Percentiles rank a stretch among this genome's conserved stretches.
These are phyloP conservation scores for Crepidotus sp. DNA, from an alignment of 1,284 basidiomycete species.

Conservation along the genomic window DNA sequence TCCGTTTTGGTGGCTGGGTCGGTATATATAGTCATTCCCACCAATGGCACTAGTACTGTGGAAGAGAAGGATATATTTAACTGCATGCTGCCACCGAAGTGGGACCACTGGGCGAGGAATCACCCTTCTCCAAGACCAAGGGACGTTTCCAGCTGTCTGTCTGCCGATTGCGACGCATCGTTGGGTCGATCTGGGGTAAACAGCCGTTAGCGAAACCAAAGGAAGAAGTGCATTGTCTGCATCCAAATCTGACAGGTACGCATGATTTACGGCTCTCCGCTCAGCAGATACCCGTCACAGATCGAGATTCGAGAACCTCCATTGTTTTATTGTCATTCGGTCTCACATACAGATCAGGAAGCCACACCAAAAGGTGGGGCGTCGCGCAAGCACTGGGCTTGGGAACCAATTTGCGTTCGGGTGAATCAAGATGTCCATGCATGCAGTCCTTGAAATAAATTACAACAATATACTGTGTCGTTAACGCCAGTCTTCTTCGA, in stretches of 20 bases:
- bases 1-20: too few relatives aligned
- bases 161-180: too few relatives aligned
- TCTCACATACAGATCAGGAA: background rate
- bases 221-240: too few relatives aligned
- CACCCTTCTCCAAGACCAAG: too few relatives aligned
- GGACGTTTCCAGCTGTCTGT: background rate
- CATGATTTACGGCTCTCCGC: background rate
- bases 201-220: background rate
- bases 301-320: background rate
- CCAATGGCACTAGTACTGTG: background rate
- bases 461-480: conserved; percentile 2
- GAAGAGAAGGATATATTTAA: background rate
- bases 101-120: too few relatives aligned
- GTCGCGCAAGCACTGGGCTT: too few relatives aligned
- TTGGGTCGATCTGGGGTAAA: background rate
- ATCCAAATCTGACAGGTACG: background rate
- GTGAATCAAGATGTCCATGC: conserved; percentile 11
- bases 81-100: too few relatives aligned
- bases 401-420: background rate
- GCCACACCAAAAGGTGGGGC: too few relatives aligned
- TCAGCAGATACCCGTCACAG: background rate
- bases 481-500: conserved; percentile 10
- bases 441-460: conserved; percentile 12
- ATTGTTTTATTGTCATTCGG: conserved; percentile 11
- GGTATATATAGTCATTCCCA: background rate